Evolutionary conservation across 1,284 basidiomycete species (phyloP).

Genomic region (Fistulina hepatica): DNA sequence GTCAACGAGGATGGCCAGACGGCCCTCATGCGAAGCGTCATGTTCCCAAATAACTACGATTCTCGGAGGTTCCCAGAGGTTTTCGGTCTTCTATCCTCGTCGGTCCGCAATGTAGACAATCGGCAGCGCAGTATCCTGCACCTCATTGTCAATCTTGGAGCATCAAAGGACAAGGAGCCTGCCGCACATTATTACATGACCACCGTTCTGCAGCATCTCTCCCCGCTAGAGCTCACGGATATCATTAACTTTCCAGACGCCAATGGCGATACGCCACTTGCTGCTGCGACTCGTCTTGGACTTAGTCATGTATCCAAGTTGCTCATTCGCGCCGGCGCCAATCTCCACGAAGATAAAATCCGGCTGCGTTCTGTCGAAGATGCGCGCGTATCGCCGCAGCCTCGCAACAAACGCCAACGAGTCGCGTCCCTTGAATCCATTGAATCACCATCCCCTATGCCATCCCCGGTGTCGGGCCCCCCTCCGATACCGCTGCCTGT

Average conservation of each 20-base stretch:
- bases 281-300: conserved; percentile 91
- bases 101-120: conserved; percentile 97
- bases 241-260: conserved; percentile 99
- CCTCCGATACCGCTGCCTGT: conserved; percentile 40
- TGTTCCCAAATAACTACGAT: conserved; percentile 99
- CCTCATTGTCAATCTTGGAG: conserved; percentile 96
- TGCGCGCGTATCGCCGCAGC: no score
- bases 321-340: conserved; percentile 89
- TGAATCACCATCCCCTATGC: no score
- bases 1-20: conserved; percentile 97
- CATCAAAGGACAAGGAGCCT: conserved; percentile 96
- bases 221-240: conserved; percentile 92
- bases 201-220: conserved; percentile 79
- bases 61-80: conserved; percentile 98
- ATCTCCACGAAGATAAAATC: no score
- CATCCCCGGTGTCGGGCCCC: conserved; percentile 23
- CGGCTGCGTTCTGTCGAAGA: no score
- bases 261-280: conserved; percentile 96
- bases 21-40: conserved; percentile 95
- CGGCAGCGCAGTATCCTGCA: conserved; percentile 98
- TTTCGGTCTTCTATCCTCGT: conserved; percentile 92
- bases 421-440: no score
- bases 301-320: conserved; percentile 96
- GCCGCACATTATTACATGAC: conserved; percentile 99
- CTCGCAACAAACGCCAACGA: no score